These are phyloP conservation scores for Pseudogymnoascus sp. DNA, from an alignment of 2,329 filamentous ascomycete species.

Conservation along the genomic window DNA sequence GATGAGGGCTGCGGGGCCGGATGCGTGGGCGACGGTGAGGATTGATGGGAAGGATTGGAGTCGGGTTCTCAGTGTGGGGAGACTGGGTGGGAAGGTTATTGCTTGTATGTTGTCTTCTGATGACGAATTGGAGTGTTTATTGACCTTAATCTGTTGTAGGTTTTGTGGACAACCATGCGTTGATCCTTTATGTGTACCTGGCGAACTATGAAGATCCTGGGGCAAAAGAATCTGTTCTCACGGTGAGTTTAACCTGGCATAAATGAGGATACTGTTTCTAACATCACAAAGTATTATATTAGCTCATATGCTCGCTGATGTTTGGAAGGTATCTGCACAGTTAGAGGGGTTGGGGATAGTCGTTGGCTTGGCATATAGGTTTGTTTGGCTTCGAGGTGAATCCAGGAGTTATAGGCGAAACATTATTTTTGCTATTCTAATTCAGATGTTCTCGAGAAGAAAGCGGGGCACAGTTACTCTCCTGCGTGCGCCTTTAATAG, in stretches of 20 bases:
- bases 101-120: constrained; percentile 52
- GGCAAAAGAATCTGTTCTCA: constrained; percentile 2
- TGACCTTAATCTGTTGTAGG: constrained; percentile 28
- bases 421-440: not conserved
- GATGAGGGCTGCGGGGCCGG: constrained; percentile 68
- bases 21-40: constrained; percentile 79
- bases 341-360: not conserved
- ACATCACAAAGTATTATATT: not conserved
- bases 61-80: constrained; percentile 81
- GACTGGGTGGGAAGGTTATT: constrained; percentile 83
- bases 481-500: not conserved
- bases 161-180: constrained; percentile 69
- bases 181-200: constrained; percentile 78
- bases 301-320: constrained; percentile 1
- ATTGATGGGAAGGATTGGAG: constrained; percentile 96
- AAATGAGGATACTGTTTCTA: not conserved
- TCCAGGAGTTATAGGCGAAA: not conserved
- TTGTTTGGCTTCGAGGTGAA: not conserved
- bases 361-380: not conserved
- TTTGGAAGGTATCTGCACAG: not conserved
- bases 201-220: constrained; percentile 38
- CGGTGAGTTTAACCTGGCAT: not conserved
- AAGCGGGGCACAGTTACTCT: not conserved
- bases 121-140: constrained; percentile 14
- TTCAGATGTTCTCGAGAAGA: not conserved